Evolutionary conservation across 140 eudicot genomes (phyloP).

Genomic region (Erigeron philadelphicus): DNA sequence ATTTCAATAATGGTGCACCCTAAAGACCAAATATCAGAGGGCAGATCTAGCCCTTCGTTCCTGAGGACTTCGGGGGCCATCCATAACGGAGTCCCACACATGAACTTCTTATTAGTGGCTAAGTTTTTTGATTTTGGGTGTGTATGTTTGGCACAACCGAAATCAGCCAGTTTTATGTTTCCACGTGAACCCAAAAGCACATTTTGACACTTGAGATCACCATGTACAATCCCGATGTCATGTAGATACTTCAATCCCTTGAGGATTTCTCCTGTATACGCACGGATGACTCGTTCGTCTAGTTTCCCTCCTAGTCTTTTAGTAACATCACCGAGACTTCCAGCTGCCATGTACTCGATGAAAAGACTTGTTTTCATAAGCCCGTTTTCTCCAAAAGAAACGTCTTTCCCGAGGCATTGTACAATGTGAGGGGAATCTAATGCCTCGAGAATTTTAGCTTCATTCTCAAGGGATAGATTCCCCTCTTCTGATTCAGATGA

Average conservation of each 20-base stretch:
- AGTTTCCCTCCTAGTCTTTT: conserved; percentile 58
- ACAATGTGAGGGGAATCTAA: conserved; percentile 58
- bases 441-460: conserved; percentile 45
- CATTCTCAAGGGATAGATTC: conserved; percentile 43
- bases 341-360: conserved; percentile 70
- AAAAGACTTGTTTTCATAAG: conserved; percentile 39
- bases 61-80: conserved; percentile 79
- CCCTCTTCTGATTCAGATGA: conserved; percentile 55
- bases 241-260: conserved; percentile 53
- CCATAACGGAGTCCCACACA: conserved; percentile 73
- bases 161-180: conserved; percentile 53
- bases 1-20: conserved; percentile 76
- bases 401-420: conserved; percentile 49
- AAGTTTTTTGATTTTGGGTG: not conserved
- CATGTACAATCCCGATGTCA: conserved; percentile 50
- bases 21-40: conserved; percentile 73
- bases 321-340: conserved; percentile 53
- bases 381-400: conserved; percentile 33
- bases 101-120: conserved; percentile 3
- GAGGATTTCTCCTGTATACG: conserved; percentile 57
- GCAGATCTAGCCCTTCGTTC: conserved; percentile 45
- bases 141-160: conserved; percentile 54
- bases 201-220: conserved; percentile 65
- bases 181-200: conserved; percentile 54
- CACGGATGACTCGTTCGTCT: conserved; percentile 43